Evolutionary conservation across 2,329 filamentous ascomycete species (phyloP).

Genomic region (Aureobasidium sp.): DNA sequence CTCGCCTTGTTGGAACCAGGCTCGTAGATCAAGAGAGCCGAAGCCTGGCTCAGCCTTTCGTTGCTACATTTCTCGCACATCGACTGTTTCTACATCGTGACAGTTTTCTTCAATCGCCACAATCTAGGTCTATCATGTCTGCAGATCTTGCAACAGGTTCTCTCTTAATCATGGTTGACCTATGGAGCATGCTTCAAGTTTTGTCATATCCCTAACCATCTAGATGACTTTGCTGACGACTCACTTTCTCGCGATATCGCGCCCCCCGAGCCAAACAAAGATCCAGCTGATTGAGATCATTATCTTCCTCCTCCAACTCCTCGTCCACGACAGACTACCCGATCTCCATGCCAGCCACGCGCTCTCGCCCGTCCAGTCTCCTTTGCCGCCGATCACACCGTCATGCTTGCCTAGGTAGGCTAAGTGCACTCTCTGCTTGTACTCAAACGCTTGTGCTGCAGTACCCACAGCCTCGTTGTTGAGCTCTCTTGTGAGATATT

Average conservation of each 20-base stretch:
- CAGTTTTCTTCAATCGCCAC: background rate
- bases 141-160: background rate
- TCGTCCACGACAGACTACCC: slow-evolving; percentile 28
- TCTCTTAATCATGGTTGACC: background rate
- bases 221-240: background rate
- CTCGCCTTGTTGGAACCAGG: background rate
- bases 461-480: slow-evolving; percentile 21
- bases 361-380: slow-evolving; percentile 35
- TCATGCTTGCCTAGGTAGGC: slow-evolving; percentile 38
- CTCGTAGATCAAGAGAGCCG: background rate
- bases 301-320: slow-evolving; percentile 26
- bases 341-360: slow-evolving; percentile 41
- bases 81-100: slow-evolving; percentile 5
- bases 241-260: slow-evolving; percentile 27
- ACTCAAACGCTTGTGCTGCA: slow-evolving; percentile 28
- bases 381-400: slow-evolving; percentile 34
- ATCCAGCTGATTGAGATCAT: slow-evolving; percentile 29
- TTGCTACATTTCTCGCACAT: background rate
- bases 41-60: background rate
- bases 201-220: background rate
- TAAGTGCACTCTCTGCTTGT: slow-evolving; percentile 33
- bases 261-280: slow-evolving; percentile 22
- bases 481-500: slow-evolving; percentile 29
- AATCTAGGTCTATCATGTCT: background rate
- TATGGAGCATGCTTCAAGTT: background rate